Base-by-base conservation (phyloP, 805 yeast species). In the Saturnispora mendoncae region DNA sequence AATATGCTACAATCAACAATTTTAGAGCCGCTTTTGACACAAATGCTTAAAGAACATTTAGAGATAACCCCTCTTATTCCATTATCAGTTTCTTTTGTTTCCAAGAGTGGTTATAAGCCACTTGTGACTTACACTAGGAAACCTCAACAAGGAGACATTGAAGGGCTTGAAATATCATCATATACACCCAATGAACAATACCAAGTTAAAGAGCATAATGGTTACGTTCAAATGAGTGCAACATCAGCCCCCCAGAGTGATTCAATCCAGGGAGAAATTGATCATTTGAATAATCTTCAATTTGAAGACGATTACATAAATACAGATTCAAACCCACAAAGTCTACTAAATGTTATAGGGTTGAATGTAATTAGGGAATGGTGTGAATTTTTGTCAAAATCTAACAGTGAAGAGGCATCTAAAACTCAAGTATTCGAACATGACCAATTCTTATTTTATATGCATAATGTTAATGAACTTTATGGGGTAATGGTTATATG, bases 301-400 rank as follows among this genome's bases (percentile, higher is more conserved):
- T 50, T 45, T 30, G 47, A 45, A 15, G 40, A 46, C 6, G 59
- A 58, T 34, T 58, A 57, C 36, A 55, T 59, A 13, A 48, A 54
- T 35, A 56, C 60, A 3, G 51, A 51, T 42, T 43, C 54, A 13
- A 55, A 49, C 28, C 65, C 65, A 3, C 36, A 50, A 6, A 63
- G 61, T 15, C 55, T 57, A 40, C 30, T 62, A 9, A 54, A 57
- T 33, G 60, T 60, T 2, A 42, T 58, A 19, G 52, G 65, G 1
- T 34, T 62, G 20, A 40, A 56, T 27, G 52, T 57, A n/a, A 34
- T 54, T 2, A 52, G 50, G 10, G 50, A 56, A 27, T 61, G 62
- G 60, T 47, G 49, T 8, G n/a, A n/a, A n/a, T n/a, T n/a, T n/a
- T n/a, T n/a, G n/a, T n/a, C n/a, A n/a, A n/a, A n/a, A n/a, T 52